Percentiles rank a stretch among this genome's conserved stretches.
phyloP scores from a whole-genome alignment of 306 rosid species.

The Vicia sativa region DNA sequence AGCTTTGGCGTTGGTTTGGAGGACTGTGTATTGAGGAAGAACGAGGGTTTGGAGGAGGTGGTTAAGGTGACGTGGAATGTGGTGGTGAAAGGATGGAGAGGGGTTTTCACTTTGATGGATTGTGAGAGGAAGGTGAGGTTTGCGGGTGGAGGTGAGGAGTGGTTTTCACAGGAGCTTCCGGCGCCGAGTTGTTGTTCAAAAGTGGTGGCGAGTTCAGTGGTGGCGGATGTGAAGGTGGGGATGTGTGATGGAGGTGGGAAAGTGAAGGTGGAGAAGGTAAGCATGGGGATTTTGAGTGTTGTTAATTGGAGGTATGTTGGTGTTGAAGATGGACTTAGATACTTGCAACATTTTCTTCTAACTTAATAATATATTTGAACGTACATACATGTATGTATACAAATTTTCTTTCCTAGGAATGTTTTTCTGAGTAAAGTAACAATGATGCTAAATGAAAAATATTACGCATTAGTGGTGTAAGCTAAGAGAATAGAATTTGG shows the following conservation, averaged over 20 bases:
- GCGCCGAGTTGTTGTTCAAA: constrained; percentile 51
- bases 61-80: constrained; percentile 68
- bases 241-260: constrained; percentile 24
- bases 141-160: constrained; percentile 41
- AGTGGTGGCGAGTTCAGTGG: constrained; percentile 49
- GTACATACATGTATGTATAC: no score
- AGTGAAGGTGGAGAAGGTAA: constrained; percentile 42
- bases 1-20: constrained; percentile 35
- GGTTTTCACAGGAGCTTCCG: constrained; percentile 71
- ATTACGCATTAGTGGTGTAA: no score
- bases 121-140: constrained; percentile 48
- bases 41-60: constrained; percentile 33
- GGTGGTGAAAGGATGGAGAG: constrained; percentile 64
- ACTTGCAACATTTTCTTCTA: constrained; percentile 62
- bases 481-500: no score
- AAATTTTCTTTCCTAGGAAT: no score
- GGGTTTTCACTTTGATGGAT: constrained; percentile 61
- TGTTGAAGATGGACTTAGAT: constrained; percentile 64
- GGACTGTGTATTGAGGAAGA: background rate
- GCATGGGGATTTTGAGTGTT: constrained; percentile 60
- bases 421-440: no score
- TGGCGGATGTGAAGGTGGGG: constrained; percentile 60
- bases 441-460: no score
- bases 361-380: background rate
- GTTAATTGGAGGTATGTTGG: constrained; percentile 64